These are phyloP conservation scores for Bathelium albidoporum DNA, from an alignment of 495 filamentous ascomycete genomes.

Conservation along the genomic window DNA sequence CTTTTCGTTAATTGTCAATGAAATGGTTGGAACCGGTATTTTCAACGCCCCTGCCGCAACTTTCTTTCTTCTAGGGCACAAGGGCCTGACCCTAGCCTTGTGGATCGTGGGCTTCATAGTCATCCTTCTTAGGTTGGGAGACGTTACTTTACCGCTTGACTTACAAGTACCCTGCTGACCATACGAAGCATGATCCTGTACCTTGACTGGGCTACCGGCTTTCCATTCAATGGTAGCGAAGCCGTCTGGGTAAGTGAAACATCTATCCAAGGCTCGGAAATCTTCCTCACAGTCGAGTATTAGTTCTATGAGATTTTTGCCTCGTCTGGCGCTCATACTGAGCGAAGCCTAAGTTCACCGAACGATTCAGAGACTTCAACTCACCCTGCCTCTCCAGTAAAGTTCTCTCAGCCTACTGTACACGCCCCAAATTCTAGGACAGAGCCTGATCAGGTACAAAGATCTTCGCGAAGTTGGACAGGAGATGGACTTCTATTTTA, in stretches of 20 bases:
- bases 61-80: conserved; percentile 2
- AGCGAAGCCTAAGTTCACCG: too few relatives aligned
- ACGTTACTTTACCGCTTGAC: too few relatives aligned
- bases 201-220: neutral
- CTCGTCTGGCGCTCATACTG: neutral
- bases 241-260: conserved; percentile 6
- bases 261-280: neutral
- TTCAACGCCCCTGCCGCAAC: neutral
- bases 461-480: too few relatives aligned
- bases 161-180: too few relatives aligned
- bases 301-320: neutral
- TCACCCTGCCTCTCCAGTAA: too few relatives aligned
- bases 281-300: neutral
- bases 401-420: too few relatives aligned
- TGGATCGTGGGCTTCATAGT: neutral
- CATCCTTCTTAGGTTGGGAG: neutral
- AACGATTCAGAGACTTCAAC: too few relatives aligned
- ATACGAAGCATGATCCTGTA: conserved; percentile 12
- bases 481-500: neutral
- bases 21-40: conserved; percentile 11
- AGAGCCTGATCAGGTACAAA: too few relatives aligned
- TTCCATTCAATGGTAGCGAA: conserved; percentile 10
- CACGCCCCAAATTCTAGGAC: too few relatives aligned
- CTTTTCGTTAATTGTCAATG: conserved; percentile 6
- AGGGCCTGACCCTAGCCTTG: neutral